Evolutionary conservation across 768 basidiomycete genomes (phyloP), one percentile per base, ranked within the genome.

Genomic region (Kwoniella botswanensis): DNA sequence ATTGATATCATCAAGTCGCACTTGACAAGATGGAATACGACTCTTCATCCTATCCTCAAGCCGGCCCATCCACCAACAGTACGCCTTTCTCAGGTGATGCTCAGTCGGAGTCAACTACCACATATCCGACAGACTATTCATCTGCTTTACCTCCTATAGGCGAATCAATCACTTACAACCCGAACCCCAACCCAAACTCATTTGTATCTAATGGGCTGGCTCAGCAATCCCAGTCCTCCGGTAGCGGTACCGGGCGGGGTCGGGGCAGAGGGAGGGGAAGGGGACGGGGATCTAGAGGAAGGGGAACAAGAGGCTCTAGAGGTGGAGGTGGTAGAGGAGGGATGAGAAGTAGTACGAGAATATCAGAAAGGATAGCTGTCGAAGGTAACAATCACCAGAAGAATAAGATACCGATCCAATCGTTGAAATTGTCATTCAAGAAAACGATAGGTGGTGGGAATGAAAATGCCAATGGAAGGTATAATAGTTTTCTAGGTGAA

Each of bases 401-500:
- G 10, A 26, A 22, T 22, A 41, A 63, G 55, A 44, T 35, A 57
- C 55, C 56, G 42, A 46, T 70, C 12, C 59, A 63, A 17, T 73
- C 72, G 41, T 53, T 79, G 18, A 82, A 78, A 55, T 68, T 79
- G 42, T 71, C 67, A 1, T 68, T 81, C 65, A 78, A 76, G 53
- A 62, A 46, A 24, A 55, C 58, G 15, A 71, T 64, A 5, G 74
- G 64, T n/a, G 57, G 44, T 13, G 72, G 60, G 18, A 35, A 24
- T 4, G 72, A 76, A 68, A 44, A 52, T 10, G 42, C 41, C 3
- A 74, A 68, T 6, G 77, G 71, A 2, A 65, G 74, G 56, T 93
- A 92, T 70, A 91, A 89, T 89, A 92, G 91, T 42, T 95, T 94
- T 82, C 85, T 95, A 66, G 96, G 96, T 7, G 87, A 90, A 13